Evolutionary conservation across 495 filamentous ascomycete genomes (phyloP).

Genomic region (Recurvomyces mirabilis): DNA sequence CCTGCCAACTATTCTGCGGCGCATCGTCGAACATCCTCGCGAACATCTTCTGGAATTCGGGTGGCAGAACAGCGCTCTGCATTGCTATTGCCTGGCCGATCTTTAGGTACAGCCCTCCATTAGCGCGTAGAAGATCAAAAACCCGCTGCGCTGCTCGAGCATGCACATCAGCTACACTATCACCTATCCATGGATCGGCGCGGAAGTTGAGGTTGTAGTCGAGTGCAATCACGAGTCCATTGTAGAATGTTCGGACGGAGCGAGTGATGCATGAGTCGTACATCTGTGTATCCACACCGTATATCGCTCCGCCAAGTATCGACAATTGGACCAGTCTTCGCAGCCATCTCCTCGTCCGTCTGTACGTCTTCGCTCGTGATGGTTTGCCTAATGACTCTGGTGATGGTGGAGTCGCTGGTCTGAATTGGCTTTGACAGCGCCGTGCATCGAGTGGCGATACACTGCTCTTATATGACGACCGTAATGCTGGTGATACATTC

Average conservation of each 20-base stretch:
- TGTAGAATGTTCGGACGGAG: slow-evolving; percentile 67
- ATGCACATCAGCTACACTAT: slow-evolving; percentile 62
- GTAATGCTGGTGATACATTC: no score
- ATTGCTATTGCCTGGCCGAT: slow-evolving; percentile 97
- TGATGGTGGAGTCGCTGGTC: slow-evolving; percentile 56
- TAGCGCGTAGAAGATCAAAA: slow-evolving; percentile 63
- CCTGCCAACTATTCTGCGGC: slow-evolving; percentile 81
- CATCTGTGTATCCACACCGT: slow-evolving; percentile 55
- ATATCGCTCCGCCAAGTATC: slow-evolving; percentile 45
- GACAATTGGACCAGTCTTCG: slow-evolving; percentile 59
- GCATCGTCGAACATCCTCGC: slow-evolving; percentile 95
- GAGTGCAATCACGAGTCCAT: slow-evolving; percentile 67
- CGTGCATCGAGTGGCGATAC: no score
- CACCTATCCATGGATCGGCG: slow-evolving; percentile 54
- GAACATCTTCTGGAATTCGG: slow-evolving; percentile 93
- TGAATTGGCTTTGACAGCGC: slow-evolving; percentile 12
- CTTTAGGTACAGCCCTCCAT: slow-evolving; percentile 93
- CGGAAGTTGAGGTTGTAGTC: slow-evolving; percentile 98
- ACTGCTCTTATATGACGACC: no score
- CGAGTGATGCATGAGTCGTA: slow-evolving; percentile 71
- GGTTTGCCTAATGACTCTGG: slow-evolving; percentile 71
- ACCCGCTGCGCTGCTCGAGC: slow-evolving; percentile 69
- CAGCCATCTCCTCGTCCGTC: slow-evolving; percentile 58
- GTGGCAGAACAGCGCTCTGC: slow-evolving; percentile 87
- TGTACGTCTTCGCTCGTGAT: slow-evolving; percentile 50